Base-by-base conservation (phyloP, 2,329 filamentous ascomycete genomes). In the Lecanicillium sp. region DNA sequence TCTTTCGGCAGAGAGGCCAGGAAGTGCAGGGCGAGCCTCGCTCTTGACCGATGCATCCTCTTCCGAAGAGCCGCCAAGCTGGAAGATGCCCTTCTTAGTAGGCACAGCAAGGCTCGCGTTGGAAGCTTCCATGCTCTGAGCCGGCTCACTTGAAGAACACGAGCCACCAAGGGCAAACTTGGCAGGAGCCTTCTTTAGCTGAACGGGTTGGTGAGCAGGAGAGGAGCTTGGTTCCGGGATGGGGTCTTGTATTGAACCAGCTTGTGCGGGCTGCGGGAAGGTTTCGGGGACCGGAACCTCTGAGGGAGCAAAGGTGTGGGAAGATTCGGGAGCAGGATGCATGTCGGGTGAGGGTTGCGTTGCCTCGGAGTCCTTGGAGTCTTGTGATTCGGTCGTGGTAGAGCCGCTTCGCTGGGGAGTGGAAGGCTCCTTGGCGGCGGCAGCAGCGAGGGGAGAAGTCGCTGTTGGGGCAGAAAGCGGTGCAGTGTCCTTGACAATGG, bases 401-500 rank as follows among this genome's bases (percentile, higher is more conserved):
- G 67, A 68, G 40, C 62, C 65, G 3, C 64, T 62, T 20, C 60
- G 62, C 49, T 62, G 54, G 49, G 48, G 52, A 12, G 57, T 50
- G 14, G 48, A 56, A 11, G 51, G 45, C 41, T 74, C 64, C 36
- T 71, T 70, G 53, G n/a, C 56, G 49, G 51, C 58, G 48, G 48
- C 63, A 25, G 11, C 11, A 25, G n/a, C n/a, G 58, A 50, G 36
- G 25, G 52, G 48, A 22, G 52, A 44, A 33, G 48, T 43, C 5
- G 53, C 49, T 4, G 52, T 50, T 12, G 60, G 60, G 19, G 59
- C 59, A 14, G 73, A 68, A 8, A 79, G 60, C 50, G 69, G 76
- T 37, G 68, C 73, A 59, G 85, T 87, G 62, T 92, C 83, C 60
- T 94, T 85, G 56, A 95, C 92, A 40, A 95, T 95, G 29, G 83